phyloP scores from a whole-genome alignment of 2,329 filamentous ascomycete genomes.

The Septoria linicola region DNA sequence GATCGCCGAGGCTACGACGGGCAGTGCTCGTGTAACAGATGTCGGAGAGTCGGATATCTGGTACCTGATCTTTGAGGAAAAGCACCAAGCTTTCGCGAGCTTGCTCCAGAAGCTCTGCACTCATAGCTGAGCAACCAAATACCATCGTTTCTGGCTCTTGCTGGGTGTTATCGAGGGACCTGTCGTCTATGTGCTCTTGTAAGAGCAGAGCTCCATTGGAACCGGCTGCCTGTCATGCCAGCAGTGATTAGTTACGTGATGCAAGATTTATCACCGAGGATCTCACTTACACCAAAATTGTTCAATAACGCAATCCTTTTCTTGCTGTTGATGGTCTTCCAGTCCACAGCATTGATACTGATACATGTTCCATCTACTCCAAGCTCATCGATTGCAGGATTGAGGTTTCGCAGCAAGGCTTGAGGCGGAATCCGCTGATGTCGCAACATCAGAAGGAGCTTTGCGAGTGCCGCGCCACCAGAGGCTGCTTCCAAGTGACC shows the following conservation, averaged over 20 bases:
- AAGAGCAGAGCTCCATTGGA: conserved; percentile 39
- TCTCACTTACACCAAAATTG: conserved; percentile 36
- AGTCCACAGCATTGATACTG: neutral
- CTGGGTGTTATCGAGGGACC: neutral
- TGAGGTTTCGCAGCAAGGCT: conserved; percentile 11
- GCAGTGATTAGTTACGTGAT: neutral
- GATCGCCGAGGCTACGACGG: conserved; percentile 26
- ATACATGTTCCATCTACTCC: conserved; percentile 7
- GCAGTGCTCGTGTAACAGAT: conserved; percentile 32
- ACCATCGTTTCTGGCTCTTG: neutral
- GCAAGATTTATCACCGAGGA: no score
- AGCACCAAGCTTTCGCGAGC: neutral
- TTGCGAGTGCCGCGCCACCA: conserved; percentile 40
- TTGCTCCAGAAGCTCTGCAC: conserved; percentile 5
- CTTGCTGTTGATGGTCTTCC: neutral
- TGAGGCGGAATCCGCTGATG: conserved; percentile 16
- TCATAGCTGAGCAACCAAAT: conserved; percentile 14
- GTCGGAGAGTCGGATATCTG: conserved; percentile 8
- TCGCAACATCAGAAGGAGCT: conserved; percentile 42
- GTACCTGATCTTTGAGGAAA: neutral
- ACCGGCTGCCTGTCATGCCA: conserved; percentile 33
- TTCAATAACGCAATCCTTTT: conserved; percentile 30
- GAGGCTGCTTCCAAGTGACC: conserved; percentile 37
- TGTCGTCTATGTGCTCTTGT: neutral
- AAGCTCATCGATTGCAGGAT: conserved; percentile 15